Conservation (phyloP, 2,329 filamentous ascomycete species). For the Zopfia rhizophila region DNA sequence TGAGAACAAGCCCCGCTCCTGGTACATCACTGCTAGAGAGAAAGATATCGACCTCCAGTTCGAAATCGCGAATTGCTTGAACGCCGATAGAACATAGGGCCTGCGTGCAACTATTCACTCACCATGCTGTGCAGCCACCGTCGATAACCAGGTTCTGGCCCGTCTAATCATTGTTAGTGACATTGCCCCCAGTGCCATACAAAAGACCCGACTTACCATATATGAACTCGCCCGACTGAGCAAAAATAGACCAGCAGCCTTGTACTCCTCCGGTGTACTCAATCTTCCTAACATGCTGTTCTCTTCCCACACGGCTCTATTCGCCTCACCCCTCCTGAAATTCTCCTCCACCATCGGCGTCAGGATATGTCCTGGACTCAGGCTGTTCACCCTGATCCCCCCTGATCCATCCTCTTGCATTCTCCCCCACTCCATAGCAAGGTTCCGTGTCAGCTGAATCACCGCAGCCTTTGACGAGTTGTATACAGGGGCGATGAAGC, state of each 20-base stretch:
- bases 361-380: constrained; percentile 81
- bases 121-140: constrained; percentile 49
- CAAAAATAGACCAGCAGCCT: constrained; percentile 46
- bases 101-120: too few species aligned
- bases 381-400: constrained; percentile 80
- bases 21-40: too few species aligned
- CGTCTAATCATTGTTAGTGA: constrained; percentile 31
- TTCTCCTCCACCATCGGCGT: constrained; percentile 85
- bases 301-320: constrained; percentile 73
- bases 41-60: too few species aligned
- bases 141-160: constrained; percentile 47
- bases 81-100: not conserved
- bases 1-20: too few species aligned
- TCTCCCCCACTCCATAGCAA: constrained; percentile 73
- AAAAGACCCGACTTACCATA: constrained; percentile 35
- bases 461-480: constrained; percentile 81
- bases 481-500: constrained; percentile 73
- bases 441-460: constrained; percentile 73
- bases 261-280: constrained; percentile 47
- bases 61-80: too few species aligned
- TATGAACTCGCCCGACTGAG: constrained; percentile 48
- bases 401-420: constrained; percentile 60
- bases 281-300: constrained; percentile 79
- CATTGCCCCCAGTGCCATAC: not conserved
- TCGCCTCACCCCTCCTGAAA: constrained; percentile 75